phyloP scores from a whole-genome alignment of 345 rosid species.

The Euphorbia lathyris region DNA sequence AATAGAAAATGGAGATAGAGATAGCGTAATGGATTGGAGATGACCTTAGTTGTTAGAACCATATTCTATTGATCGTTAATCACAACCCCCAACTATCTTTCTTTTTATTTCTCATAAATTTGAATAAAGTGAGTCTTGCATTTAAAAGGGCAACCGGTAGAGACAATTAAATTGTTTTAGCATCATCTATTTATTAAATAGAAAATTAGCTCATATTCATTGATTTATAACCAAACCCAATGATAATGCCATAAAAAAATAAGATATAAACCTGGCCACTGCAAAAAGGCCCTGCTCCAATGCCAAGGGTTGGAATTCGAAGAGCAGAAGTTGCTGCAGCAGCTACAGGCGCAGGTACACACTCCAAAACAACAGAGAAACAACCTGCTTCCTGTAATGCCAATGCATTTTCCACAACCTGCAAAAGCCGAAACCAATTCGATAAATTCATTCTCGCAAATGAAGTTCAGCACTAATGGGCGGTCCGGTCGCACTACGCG shows the following conservation, averaged over 20 bases:
- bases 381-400: slow-evolving; percentile 94
- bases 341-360: slow-evolving; percentile 85
- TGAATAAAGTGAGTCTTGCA: neutral
- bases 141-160: neutral
- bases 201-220: neutral
- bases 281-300: slow-evolving; percentile 95
- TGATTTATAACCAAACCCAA: neutral
- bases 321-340: slow-evolving; percentile 92
- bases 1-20: too few relatives aligned
- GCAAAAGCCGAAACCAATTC: slow-evolving; percentile 17
- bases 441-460: neutral
- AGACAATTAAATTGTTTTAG: neutral
- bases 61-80: too few relatives aligned
- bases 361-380: slow-evolving; percentile 85
- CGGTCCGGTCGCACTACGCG: too few relatives aligned
- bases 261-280: slow-evolving; percentile 69
- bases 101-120: too few relatives aligned
- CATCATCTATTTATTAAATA: neutral
- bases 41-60: too few relatives aligned
- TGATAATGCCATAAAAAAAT: neutral
- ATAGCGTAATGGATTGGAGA: too few relatives aligned
- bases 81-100: too few relatives aligned
- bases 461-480: neutral
- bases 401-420: slow-evolving; percentile 95
- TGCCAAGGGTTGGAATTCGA: slow-evolving; percentile 85